A percentile compares a stretch with the other conserved stretches of the same genome.
These are phyloP conservation scores for Bromus sterilis DNA, from an alignment of 176 grass and related monocot species.

Conservation along the genomic window DNA sequence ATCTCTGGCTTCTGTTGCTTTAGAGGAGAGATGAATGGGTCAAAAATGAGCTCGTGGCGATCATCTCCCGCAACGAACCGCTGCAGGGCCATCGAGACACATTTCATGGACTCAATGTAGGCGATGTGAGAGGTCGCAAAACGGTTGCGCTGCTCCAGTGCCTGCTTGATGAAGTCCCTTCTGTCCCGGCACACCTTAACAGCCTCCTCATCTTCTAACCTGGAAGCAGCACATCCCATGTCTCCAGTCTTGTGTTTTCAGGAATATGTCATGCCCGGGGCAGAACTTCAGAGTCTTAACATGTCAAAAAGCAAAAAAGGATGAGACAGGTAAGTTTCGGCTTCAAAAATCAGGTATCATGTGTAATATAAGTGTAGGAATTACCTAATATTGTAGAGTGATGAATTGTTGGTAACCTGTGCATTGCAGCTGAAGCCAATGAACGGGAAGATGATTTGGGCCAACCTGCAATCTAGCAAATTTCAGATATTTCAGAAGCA, in stretches of 20 bases:
- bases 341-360: slow-evolving; percentile 10
- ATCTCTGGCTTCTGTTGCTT: slow-evolving; percentile 59
- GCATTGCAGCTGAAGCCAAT: slow-evolving; percentile 8
- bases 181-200: slow-evolving; percentile 90
- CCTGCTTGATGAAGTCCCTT: slow-evolving; percentile 90
- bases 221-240: slow-evolving; percentile 99
- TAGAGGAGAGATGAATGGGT: slow-evolving; percentile 54
- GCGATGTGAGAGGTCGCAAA: slow-evolving; percentile 74
- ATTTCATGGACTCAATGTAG: slow-evolving; percentile 79
- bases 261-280: slow-evolving; percentile 50
- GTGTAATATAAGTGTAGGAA: neutral
- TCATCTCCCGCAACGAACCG: slow-evolving; percentile 65
- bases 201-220: slow-evolving; percentile 92
- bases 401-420: neutral
- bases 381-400: slow-evolving; percentile 20
- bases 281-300: slow-evolving; percentile 5
- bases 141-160: slow-evolving; percentile 65
- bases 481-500: slow-evolving; percentile 29
- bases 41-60: slow-evolving; percentile 53
- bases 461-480: slow-evolving; percentile 6
- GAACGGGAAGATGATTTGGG: neutral
- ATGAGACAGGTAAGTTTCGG: neutral
- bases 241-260: slow-evolving; percentile 55
- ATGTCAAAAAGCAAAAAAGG: neutral
- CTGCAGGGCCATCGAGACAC: slow-evolving; percentile 68